Percentiles rank a stretch among this genome's conserved stretches.
phyloP scores from a whole-genome alignment of 1,284 basidiomycete species.

The Peniophora sp. region DNA sequence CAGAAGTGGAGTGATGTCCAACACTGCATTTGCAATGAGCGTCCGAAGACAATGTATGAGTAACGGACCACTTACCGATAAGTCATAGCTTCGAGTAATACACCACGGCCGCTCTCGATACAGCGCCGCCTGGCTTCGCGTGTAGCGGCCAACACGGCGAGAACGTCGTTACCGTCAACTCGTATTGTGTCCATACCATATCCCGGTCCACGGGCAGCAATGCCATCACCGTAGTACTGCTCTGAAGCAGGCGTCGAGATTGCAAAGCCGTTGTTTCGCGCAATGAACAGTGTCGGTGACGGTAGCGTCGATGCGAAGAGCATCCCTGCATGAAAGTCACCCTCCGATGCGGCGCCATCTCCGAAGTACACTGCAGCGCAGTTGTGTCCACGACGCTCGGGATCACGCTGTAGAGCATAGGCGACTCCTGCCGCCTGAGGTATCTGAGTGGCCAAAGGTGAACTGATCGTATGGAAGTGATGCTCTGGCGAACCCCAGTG shows the following conservation, averaged over 20 bases:
- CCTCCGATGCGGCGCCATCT: constrained; percentile 73
- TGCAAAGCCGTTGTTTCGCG: constrained; percentile 87
- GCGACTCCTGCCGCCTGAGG: constrained; percentile 93
- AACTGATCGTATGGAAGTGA: constrained; percentile 93
- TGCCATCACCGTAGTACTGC: constrained; percentile 91
- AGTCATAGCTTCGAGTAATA: constrained; percentile 89
- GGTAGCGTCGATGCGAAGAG: constrained; percentile 71
- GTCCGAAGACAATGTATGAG: neutral
- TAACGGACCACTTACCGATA: constrained; percentile 50
- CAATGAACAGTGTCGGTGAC: constrained; percentile 66
- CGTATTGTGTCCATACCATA: constrained; percentile 88
- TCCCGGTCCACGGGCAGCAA: constrained; percentile 86
- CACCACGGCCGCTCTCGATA: constrained; percentile 73
- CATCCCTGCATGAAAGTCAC: constrained; percentile 74
- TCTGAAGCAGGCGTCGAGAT: constrained; percentile 90
- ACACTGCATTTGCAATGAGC: constrained; percentile 37
- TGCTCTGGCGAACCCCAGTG: constrained; percentile 82
- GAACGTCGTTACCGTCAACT: constrained; percentile 90
- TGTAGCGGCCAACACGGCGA: constrained; percentile 81
- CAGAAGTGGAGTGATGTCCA: constrained; percentile 93
- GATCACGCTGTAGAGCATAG: constrained; percentile 80
- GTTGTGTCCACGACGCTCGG: constrained; percentile 60
- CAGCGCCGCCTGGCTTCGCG: constrained; percentile 74
- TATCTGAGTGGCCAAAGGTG: constrained; percentile 91
- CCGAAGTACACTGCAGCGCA: constrained; percentile 91